Conservation (phyloP, 2,329 filamentous ascomycete genomes). For the Aureobasidium sp. region DNA sequence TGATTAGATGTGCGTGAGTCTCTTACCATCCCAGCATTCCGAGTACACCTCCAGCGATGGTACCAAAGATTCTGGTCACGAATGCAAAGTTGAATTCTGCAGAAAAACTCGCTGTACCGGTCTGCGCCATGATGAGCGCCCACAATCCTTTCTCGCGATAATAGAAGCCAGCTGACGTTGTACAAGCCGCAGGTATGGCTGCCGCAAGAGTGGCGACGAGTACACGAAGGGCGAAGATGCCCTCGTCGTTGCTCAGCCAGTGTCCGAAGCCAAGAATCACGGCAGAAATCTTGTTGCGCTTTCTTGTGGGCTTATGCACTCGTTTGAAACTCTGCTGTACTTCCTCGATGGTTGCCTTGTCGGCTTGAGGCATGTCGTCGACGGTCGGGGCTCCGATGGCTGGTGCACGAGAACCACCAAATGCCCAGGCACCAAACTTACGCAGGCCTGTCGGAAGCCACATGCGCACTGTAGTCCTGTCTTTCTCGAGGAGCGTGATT, state of each 20-base stretch:
- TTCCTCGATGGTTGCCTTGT: conserved; percentile 9
- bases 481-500: neutral
- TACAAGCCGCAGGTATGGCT: conserved; percentile 3
- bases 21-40: conserved; percentile 41
- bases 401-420: neutral
- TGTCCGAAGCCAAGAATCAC: conserved; percentile 33
- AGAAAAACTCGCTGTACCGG: conserved; percentile 43
- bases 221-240: conserved; percentile 10
- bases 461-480: neutral
- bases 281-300: conserved; percentile 36
- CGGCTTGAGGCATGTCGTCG: conserved; percentile 5
- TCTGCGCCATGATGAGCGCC: conserved; percentile 48
- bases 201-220: conserved; percentile 11
- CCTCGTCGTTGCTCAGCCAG: conserved; percentile 14
- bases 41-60: conserved; percentile 41
- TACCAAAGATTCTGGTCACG: conserved; percentile 37
- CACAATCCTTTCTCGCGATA: conserved; percentile 41
- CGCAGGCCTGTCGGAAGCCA: conserved; percentile 14
- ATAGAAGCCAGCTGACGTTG: conserved; percentile 38
- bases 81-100: conserved; percentile 46
- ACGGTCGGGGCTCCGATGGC: neutral
- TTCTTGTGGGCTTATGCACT: conserved; percentile 23
- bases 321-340: conserved; percentile 3
- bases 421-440: conserved; percentile 5
- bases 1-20: too few relatives aligned